Evolutionary conservation across 176 grass and related monocot genomes (phyloP).

Genomic region (Aegilops tauschii): DNA sequence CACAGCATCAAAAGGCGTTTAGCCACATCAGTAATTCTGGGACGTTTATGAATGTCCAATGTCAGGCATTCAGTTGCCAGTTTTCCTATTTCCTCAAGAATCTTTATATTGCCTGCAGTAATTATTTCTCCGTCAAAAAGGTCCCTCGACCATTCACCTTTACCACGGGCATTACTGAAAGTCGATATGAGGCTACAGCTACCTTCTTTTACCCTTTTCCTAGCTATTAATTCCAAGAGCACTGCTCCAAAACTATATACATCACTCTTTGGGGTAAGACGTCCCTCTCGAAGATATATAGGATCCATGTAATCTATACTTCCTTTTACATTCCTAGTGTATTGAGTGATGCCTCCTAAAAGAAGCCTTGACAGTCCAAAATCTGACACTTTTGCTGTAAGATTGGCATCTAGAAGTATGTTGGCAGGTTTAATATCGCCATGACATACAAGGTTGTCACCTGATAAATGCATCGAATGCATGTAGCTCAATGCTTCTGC

Average conservation of each 20-base stretch:
- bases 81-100: conserved; percentile 9
- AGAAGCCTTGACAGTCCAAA: conserved; percentile 28
- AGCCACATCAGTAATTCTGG: background rate
- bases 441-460: background rate
- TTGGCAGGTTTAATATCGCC: conserved; percentile 35
- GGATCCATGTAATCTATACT: conserved; percentile 28
- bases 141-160: background rate
- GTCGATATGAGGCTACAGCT: background rate
- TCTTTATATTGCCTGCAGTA: background rate
- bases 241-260: conserved; percentile 32
- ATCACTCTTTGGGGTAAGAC: conserved; percentile 9
- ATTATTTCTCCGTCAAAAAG: conserved; percentile 23
- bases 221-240: conserved; percentile 26
- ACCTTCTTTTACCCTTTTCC: conserved; percentile 10
- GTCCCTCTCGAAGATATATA: background rate
- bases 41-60: background rate
- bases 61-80: background rate
- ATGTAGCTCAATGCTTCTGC: conserved; percentile 35
- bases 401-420: conserved; percentile 21
- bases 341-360: background rate
- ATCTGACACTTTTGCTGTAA: conserved; percentile 5
- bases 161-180: background rate
- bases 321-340: background rate
- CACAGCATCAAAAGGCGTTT: background rate
- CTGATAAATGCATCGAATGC: conserved; percentile 30